Percentiles rank a stretch among this genome's conserved stretches.
Conservation (phyloP, 164 flowering plant species). For the Chimonanthus praecox region DNA sequence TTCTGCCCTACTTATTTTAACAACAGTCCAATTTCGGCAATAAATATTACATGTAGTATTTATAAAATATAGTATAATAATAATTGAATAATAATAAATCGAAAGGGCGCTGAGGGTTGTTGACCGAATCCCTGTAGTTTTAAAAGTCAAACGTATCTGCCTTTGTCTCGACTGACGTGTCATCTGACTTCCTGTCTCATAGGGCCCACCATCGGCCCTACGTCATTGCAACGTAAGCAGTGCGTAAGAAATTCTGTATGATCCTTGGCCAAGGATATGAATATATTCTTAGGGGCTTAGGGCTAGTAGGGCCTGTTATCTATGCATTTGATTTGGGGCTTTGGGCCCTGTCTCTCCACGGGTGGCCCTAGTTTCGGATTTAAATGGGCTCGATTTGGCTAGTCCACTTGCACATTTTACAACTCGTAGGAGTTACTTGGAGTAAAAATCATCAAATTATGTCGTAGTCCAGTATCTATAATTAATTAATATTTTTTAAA, state of each 20-base stretch:
- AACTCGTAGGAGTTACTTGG: not conserved
- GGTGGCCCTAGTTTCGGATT: no score
- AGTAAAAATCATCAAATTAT: no score
- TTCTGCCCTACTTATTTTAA: no score
- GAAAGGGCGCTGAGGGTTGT: not conserved
- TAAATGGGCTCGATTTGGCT: not conserved
- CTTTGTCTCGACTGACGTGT: conserved; percentile 5
- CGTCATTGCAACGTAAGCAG: not conserved
- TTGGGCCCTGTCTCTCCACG: no score
- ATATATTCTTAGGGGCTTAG: not conserved
- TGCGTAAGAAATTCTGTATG: not conserved
- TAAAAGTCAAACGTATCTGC: not conserved
- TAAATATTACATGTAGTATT: no score
- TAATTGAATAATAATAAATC: not conserved
- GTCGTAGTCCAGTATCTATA: no score
- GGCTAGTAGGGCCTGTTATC: not conserved
- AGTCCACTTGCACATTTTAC: not conserved
- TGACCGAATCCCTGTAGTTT: not conserved
- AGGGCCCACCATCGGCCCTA: not conserved
- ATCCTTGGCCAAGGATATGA: not conserved
- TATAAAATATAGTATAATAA: not conserved
- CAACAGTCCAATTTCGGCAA: not conserved
- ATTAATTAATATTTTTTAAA: no score
- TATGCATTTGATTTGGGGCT: no score
- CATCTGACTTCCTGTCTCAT: not conserved